These are phyloP conservation scores for Elsinoe fawcettii DNA, from an alignment of 2,329 filamentous ascomycete genomes.

Conservation along the genomic window DNA sequence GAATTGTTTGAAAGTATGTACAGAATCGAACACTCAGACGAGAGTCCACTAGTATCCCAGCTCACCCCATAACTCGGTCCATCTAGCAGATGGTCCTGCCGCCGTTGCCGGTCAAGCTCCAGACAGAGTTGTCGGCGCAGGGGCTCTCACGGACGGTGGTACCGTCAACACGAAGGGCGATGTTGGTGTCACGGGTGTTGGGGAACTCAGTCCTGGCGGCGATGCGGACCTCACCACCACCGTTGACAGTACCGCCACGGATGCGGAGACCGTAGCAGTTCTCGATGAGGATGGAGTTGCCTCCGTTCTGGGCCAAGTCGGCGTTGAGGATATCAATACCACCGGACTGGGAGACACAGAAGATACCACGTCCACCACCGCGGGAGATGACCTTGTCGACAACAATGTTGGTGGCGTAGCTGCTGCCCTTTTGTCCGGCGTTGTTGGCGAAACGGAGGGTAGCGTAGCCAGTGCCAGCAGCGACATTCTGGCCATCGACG, in stretches of 20 bases:
- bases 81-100: slow-evolving; percentile 35
- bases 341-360: slow-evolving; percentile 51
- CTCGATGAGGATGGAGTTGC: slow-evolving; percentile 52
- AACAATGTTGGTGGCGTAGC: slow-evolving; percentile 47
- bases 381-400: slow-evolving; percentile 48
- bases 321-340: slow-evolving; percentile 44
- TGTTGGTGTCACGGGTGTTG: slow-evolving; percentile 45
- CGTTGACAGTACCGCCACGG: slow-evolving; percentile 43
- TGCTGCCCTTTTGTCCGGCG: slow-evolving; percentile 42
- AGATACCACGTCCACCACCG: slow-evolving; percentile 50
- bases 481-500: slow-evolving; percentile 51
- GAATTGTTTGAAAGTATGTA: not conserved
- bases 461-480: slow-evolving; percentile 46
- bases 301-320: slow-evolving; percentile 47
- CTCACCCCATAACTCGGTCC: not conserved
- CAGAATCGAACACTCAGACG: not conserved
- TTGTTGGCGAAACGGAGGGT: slow-evolving; percentile 54
- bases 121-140: slow-evolving; percentile 47
- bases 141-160: slow-evolving; percentile 48
- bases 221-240: slow-evolving; percentile 50
- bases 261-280: slow-evolving; percentile 53
- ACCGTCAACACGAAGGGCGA: slow-evolving; percentile 44
- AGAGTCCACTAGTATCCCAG: not conserved
- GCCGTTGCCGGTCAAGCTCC: slow-evolving; percentile 43
- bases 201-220: slow-evolving; percentile 48